Conservation (phyloP, 768 basidiomycete genomes). For the Lactarius deliciosus region DNA sequence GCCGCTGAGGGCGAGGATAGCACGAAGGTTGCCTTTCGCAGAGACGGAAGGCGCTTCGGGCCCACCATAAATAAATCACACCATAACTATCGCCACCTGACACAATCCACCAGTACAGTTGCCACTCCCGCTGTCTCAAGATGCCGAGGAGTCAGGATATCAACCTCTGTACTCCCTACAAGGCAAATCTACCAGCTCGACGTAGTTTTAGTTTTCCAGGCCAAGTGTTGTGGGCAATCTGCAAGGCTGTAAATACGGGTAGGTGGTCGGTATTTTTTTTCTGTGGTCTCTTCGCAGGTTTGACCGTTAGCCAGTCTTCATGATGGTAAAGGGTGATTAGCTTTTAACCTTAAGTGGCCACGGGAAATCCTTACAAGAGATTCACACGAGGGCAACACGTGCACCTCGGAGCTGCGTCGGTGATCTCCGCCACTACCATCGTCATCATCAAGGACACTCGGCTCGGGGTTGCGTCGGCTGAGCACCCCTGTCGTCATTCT, state of each 20-base stretch:
- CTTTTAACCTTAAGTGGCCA: slow-evolving; percentile 3
- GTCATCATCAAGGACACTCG: too few relatives aligned
- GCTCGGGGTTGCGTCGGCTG: too few relatives aligned
- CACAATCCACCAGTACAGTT: neutral
- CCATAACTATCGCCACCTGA: neutral
- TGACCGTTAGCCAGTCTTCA: neutral
- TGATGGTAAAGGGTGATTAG: neutral
- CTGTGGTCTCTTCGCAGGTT: too few relatives aligned
- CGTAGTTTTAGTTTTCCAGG: neutral
- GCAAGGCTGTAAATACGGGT: neutral
- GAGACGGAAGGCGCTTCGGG: neutral
- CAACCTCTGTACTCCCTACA: too few relatives aligned
- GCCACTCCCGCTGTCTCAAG: neutral
- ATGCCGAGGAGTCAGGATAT: neutral
- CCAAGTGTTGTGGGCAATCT: neutral
- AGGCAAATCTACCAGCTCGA: neutral
- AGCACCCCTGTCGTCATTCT: too few relatives aligned
- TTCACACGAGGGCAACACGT: too few relatives aligned
- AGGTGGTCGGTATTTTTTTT: neutral
- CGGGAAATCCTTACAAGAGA: slow-evolving; percentile 9
- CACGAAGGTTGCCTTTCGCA: neutral
- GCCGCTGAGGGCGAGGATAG: neutral
- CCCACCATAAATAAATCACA: neutral
- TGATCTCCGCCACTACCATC: too few relatives aligned
- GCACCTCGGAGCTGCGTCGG: too few relatives aligned